Conservation (phyloP, 441 rosid species). For the Arabidopsis hybrid region DNA sequence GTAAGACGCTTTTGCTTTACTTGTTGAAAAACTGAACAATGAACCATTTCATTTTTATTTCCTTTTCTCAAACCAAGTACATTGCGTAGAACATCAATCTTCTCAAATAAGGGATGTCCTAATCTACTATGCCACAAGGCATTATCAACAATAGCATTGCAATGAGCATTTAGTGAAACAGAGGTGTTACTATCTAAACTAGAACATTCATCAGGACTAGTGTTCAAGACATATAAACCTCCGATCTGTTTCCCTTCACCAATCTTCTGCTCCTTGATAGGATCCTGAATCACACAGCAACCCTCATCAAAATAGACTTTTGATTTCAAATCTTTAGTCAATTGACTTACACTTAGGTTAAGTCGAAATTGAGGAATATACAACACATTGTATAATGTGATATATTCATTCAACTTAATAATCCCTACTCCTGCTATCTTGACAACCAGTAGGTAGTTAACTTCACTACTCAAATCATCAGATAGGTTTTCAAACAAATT, state of each 20-base stretch:
- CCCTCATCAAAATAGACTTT: too few species aligned
- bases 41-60: background rate
- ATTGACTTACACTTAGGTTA: too few species aligned
- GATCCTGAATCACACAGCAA: too few species aligned
- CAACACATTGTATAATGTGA: too few species aligned
- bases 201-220: fast-evolving
- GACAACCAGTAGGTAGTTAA: background rate
- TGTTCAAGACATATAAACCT: too few species aligned
- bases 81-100: background rate
- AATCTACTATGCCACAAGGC: background rate
- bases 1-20: background rate
- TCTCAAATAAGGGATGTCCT: background rate
- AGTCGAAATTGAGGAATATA: too few species aligned
- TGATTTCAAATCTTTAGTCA: too few species aligned
- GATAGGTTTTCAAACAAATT: background rate
- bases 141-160: background rate
- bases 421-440: background rate
- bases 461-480: background rate
- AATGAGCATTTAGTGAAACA: background rate
- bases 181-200: too few species aligned
- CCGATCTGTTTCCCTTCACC: too few species aligned
- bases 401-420: background rate
- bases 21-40: background rate
- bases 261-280: too few species aligned
- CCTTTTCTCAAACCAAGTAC: background rate